phyloP scores from a whole-genome alignment of 2,329 filamentous ascomycete genomes.

The Pseudogymnoascus sp. region DNA sequence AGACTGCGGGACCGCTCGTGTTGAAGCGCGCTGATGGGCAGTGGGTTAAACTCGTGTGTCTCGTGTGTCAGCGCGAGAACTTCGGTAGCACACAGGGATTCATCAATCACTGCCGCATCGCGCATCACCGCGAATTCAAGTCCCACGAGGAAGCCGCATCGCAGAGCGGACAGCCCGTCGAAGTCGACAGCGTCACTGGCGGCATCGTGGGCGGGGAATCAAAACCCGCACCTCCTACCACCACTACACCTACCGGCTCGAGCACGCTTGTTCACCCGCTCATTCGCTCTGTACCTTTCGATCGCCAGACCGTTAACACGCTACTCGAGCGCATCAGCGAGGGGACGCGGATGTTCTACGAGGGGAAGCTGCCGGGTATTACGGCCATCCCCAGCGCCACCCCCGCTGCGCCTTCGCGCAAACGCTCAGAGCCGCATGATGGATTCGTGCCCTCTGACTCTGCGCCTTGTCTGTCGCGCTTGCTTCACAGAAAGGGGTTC shows the following conservation, averaged over 20 bases:
- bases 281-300: slow-evolving; percentile 46
- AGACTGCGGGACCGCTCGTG: slow-evolving; percentile 73
- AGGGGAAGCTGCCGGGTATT: slow-evolving; percentile 43
- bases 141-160: slow-evolving; percentile 91
- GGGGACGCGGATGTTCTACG: slow-evolving; percentile 42
- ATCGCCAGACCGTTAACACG: slow-evolving; percentile 42
- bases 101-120: slow-evolving; percentile 97
- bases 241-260: slow-evolving; percentile 24
- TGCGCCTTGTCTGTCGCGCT: slow-evolving; percentile 57
- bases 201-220: slow-evolving; percentile 36
- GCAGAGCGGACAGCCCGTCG: slow-evolving; percentile 75
- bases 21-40: slow-evolving; percentile 79
- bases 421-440: slow-evolving; percentile 24
- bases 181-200: slow-evolving; percentile 49
- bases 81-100: slow-evolving; percentile 98
- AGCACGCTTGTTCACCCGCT: slow-evolving; percentile 52
- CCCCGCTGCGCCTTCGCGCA: slow-evolving; percentile 18
- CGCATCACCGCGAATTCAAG: slow-evolving; percentile 86
- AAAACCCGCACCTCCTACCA: slow-evolving; percentile 22
- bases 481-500: slow-evolving; percentile 55
- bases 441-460: slow-evolving; percentile 45
- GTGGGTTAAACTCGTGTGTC: slow-evolving; percentile 82
- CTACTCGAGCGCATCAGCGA: slow-evolving; percentile 45
- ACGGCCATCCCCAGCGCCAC: slow-evolving; percentile 34
- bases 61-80: slow-evolving; percentile 80